Conservation (phyloP, 1,139 yeast genomes). For the Geotrichum fermentans region DNA sequence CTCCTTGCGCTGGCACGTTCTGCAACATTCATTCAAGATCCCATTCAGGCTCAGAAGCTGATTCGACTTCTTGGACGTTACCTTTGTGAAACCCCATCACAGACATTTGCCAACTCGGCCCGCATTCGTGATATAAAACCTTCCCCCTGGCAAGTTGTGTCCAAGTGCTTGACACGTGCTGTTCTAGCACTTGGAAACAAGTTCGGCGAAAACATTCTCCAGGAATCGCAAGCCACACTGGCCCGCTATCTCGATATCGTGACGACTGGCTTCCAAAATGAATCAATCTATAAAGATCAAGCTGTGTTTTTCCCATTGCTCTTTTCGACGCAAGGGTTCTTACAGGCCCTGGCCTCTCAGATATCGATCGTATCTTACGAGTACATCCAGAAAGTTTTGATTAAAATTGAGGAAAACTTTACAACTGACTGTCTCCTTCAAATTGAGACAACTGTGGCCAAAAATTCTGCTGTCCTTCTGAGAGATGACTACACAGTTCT, state of each 20-base stretch:
- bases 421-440: conserved; percentile 36
- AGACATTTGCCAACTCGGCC: conserved; percentile 46
- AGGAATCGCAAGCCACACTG: conserved; percentile 12
- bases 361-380: conserved; percentile 17
- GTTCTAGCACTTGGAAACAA: conserved; percentile 39
- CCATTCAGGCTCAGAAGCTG: conserved; percentile 49
- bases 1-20: conserved; percentile 62
- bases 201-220: conserved; percentile 32
- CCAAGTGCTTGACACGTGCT: conserved; percentile 40
- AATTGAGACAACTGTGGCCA: conserved; percentile 36
- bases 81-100: conserved; percentile 55
- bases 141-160: conserved; percentile 45
- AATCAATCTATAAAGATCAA: conserved; percentile 29
- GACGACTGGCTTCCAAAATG: conserved; percentile 3
- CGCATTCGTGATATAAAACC: conserved; percentile 42
- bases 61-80: conserved; percentile 54
- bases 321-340: conserved; percentile 40
- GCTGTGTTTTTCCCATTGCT: conserved; percentile 36
- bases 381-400: conserved; percentile 21
- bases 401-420: conserved; percentile 23
- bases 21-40: conserved; percentile 42
- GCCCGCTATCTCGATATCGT: conserved; percentile 34
- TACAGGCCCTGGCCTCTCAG: conserved; percentile 32
- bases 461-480: conserved; percentile 21
- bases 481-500: conserved; percentile 14